Conservation (phyloP, 495 filamentous ascomycete species). For the Pyronema domesticum region DNA sequence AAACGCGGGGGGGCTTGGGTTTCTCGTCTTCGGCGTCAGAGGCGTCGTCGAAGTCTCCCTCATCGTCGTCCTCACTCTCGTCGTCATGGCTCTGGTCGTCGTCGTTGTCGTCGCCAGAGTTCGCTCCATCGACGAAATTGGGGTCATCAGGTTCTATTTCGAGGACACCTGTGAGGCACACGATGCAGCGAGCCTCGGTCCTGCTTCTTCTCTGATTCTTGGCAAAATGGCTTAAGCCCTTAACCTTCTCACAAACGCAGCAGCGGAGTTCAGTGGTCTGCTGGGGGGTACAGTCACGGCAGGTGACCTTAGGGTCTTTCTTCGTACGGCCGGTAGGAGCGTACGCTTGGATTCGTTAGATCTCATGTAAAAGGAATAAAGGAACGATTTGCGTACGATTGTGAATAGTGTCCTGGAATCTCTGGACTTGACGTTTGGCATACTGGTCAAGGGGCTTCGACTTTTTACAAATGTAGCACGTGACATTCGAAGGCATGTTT, state of each 20-base stretch:
- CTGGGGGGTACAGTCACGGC: constrained; percentile 23
- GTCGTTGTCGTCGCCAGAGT: not conserved
- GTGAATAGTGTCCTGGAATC: constrained; percentile 6
- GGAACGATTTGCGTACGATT: not conserved
- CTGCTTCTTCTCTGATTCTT: constrained; percentile 34
- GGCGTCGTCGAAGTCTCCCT: not conserved
- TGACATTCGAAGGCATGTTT: constrained; percentile 5
- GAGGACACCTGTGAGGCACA: constrained; percentile 30
- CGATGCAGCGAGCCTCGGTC: constrained; percentile 35
- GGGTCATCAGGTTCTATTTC: constrained; percentile 12
- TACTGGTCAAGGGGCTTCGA: constrained; percentile 11
- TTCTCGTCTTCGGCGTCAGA: not conserved
- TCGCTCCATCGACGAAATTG: not conserved
- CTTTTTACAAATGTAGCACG: constrained; percentile 12
- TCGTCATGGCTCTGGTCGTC: constrained; percentile 3
- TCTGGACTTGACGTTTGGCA: constrained; percentile 17
- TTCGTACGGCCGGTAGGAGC: not conserved
- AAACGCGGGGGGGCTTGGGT: no score
- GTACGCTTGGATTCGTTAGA: not conserved
- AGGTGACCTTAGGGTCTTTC: constrained; percentile 16
- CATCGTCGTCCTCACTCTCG: not conserved
- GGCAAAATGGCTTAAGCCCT: constrained; percentile 33
- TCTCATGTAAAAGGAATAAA: not conserved
- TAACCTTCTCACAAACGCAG: constrained; percentile 29
- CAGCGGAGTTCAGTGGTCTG: constrained; percentile 26